phyloP scores from a whole-genome alignment of 169 alveolate species.

The Plasmodium yoelii region DNA sequence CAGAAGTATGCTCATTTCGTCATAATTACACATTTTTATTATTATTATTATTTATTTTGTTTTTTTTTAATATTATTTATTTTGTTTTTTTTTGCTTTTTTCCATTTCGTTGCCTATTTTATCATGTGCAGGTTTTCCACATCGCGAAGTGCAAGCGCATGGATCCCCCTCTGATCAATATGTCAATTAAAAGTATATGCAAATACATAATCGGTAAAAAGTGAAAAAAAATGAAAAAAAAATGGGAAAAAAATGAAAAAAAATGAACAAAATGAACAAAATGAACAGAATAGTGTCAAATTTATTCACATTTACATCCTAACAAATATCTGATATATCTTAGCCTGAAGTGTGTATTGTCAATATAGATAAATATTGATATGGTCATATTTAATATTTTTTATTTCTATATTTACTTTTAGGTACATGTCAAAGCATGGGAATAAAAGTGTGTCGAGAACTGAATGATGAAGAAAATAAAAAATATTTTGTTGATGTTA shows the following conservation, averaged over 20 bases:
- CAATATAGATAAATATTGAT: no score
- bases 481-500: slow-evolving; percentile 86
- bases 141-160: slow-evolving; percentile 89
- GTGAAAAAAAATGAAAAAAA: slow-evolving; percentile 38
- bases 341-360: no score
- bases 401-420: background rate
- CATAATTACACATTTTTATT: background rate
- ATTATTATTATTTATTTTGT: no score
- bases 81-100: background rate
- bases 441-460: slow-evolving; percentile 83
- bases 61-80: background rate
- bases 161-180: slow-evolving; percentile 89
- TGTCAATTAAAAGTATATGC: slow-evolving; percentile 81
- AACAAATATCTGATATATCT: no score
- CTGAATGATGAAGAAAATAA: slow-evolving; percentile 86
- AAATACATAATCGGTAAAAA: slow-evolving; percentile 79
- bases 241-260: slow-evolving; percentile 77
- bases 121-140: slow-evolving; percentile 84
- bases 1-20: slow-evolving; percentile 80
- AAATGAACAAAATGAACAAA: slow-evolving; percentile 77
- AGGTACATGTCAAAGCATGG: slow-evolving; percentile 88
- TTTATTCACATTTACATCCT: background rate
- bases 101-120: background rate
- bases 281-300: slow-evolving; percentile 2
- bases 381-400: background rate